Conservation (phyloP, 148 eudicot genomes). For the Persicaria tinctoria region DNA sequence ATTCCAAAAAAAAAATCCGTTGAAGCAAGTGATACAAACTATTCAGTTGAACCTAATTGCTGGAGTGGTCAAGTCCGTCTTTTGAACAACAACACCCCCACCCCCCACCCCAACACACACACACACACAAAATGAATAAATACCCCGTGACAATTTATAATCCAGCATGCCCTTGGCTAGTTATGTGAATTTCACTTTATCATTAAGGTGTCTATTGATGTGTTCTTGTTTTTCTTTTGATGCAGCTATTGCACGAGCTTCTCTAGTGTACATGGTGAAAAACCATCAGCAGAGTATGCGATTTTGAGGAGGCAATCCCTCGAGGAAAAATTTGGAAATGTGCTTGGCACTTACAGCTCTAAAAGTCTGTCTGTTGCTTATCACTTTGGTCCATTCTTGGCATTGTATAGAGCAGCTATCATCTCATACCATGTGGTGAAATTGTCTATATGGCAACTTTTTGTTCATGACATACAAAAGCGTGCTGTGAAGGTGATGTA, state of each 20-base stretch:
- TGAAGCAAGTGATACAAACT: background rate
- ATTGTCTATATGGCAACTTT: slow-evolving; percentile 67
- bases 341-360: slow-evolving; percentile 61
- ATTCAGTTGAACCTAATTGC: background rate
- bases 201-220: slow-evolving; percentile 9
- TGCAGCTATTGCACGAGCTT: slow-evolving; percentile 64
- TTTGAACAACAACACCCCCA: background rate
- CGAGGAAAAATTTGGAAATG: slow-evolving; percentile 79
- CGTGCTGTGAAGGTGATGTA: slow-evolving; percentile 67
- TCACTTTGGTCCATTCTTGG: slow-evolving; percentile 88
- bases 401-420: slow-evolving; percentile 85
- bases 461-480: slow-evolving; percentile 61
- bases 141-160: background rate
- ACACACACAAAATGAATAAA: background rate
- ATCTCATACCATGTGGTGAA: slow-evolving; percentile 80
- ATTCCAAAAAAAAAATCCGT: background rate
- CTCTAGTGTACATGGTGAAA: slow-evolving; percentile 88
- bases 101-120: background rate
- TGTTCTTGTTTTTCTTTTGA: slow-evolving; percentile 11
- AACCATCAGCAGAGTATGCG: slow-evolving; percentile 90
- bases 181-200: background rate
- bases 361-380: slow-evolving; percentile 59
- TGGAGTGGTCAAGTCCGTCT: background rate
- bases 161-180: background rate
- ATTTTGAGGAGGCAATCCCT: slow-evolving; percentile 78